A percentile compares a stretch with the other conserved stretches of the same genome.
phyloP scores from a whole-genome alignment of 805 yeast genomes.

The Hanseniaspora hatyaiensis region DNA sequence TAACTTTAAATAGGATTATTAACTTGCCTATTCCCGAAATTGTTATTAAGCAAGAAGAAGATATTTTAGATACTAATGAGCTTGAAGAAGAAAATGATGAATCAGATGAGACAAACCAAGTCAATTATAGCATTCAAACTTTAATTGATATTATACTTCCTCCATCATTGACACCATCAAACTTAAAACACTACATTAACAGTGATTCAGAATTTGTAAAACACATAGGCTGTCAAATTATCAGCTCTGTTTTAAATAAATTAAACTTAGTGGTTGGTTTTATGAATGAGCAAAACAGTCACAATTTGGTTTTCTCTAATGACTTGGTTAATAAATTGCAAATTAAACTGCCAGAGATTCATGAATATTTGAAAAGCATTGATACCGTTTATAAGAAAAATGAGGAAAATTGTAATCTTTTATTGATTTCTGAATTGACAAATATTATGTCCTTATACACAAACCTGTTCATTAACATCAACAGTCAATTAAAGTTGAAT shows the following conservation, averaged over 20 bases:
- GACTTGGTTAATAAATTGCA: conserved; percentile 4
- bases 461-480: conserved; percentile 31
- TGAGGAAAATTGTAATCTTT: conserved; percentile 30
- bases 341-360: conserved; percentile 4
- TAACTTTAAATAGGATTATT: conserved; percentile 50
- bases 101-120: not conserved
- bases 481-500: conserved; percentile 27
- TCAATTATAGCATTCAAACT: conserved; percentile 17
- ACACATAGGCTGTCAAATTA: conserved; percentile 53
- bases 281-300: not conserved
- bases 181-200: conserved; percentile 49
- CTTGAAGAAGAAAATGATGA: not conserved
- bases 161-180: conserved; percentile 44
- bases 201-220: conserved; percentile 41
- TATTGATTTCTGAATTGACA: conserved; percentile 40
- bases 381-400: conserved; percentile 36
- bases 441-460: conserved; percentile 35
- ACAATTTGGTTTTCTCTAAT: conserved; percentile 4
- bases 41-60: conserved; percentile 24
- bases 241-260: conserved; percentile 45
- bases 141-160: conserved; percentile 54
- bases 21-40: conserved; percentile 42
- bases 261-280: conserved; percentile 25
- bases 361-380: conserved; percentile 32
- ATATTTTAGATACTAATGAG: conserved; percentile 28